Conservation (phyloP, 768 basidiomycete species). For the Tylopilus plumbeoviolaceoides region DNA sequence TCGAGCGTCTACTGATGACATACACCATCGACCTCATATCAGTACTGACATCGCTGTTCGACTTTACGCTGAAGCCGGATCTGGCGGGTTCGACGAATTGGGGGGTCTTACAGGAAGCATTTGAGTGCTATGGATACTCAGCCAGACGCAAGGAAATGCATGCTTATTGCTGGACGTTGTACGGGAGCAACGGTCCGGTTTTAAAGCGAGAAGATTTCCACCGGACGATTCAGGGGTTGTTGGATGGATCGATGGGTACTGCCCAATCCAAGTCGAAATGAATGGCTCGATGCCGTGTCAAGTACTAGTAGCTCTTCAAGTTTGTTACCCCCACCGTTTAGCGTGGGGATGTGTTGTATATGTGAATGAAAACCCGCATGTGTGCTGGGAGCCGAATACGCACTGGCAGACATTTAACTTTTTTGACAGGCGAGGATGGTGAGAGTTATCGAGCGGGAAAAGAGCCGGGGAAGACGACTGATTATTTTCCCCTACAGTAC, state of each 20-base stretch:
- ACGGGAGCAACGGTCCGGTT: neutral
- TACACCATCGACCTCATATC: conserved; percentile 6
- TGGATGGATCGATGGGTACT: neutral
- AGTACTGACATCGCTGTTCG: neutral
- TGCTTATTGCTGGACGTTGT: neutral
- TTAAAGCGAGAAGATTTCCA: neutral
- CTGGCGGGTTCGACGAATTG: conserved; percentile 3
- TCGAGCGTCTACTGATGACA: neutral
- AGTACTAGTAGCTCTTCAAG: too few species aligned
- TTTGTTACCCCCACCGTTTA: too few species aligned
- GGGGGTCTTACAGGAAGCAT: conserved; percentile 4
- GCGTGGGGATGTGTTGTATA: too few species aligned
- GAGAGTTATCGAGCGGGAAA: too few species aligned
- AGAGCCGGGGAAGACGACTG: too few species aligned
- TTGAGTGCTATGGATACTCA: conserved; percentile 1
- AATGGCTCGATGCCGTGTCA: too few species aligned
- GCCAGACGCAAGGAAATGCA: neutral
- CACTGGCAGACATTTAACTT: too few species aligned
- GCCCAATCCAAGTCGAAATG: too few species aligned
- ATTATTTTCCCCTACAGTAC: too few species aligned
- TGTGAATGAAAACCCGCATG: too few species aligned
- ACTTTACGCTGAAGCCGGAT: conserved; percentile 6
- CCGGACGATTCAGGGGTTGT: neutral
- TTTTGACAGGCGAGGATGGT: too few species aligned
- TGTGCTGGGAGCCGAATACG: too few species aligned